These are phyloP conservation scores for Adansonia gregorii DNA, from an alignment of 441 rosid genomes.

Conservation along the genomic window DNA sequence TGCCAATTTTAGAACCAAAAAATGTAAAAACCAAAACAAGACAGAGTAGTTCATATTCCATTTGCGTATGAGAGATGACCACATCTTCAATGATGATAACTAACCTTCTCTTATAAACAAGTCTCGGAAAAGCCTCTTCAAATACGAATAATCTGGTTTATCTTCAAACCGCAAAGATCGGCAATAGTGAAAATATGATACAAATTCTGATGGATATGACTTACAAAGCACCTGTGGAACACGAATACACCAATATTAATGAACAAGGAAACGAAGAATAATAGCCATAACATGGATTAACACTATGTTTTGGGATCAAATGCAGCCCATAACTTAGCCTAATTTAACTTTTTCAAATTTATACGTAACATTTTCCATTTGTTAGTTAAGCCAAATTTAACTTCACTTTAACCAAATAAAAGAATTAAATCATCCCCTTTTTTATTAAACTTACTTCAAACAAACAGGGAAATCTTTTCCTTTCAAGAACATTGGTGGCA, in stretches of 20 bases:
- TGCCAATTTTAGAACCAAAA: conserved; percentile 19
- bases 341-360: conserved; percentile 4
- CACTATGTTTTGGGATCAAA: conserved; percentile 6
- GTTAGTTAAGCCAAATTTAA: not conserved
- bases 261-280: conserved; percentile 15
- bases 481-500: not conserved
- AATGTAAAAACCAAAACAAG: not conserved
- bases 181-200: conserved; percentile 90
- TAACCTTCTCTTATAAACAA: conserved; percentile 94
- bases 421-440: not conserved
- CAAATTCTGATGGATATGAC: conserved; percentile 89
- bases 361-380: not conserved
- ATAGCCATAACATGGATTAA: conserved; percentile 5
- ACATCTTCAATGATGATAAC: not conserved
- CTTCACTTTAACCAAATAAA: not conserved
- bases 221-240: conserved; percentile 81
- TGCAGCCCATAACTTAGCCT: conserved; percentile 10
- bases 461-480: not conserved
- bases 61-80: not conserved
- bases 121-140: conserved; percentile 97
- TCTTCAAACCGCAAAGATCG: conserved; percentile 95
- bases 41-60: conserved; percentile 9
- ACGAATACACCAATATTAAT: not conserved
- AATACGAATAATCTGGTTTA: conserved; percentile 93
- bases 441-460: conserved; percentile 9